Conservation (phyloP, 2,329 filamentous ascomycete genomes). For the Fusarium verticillioides region DNA sequence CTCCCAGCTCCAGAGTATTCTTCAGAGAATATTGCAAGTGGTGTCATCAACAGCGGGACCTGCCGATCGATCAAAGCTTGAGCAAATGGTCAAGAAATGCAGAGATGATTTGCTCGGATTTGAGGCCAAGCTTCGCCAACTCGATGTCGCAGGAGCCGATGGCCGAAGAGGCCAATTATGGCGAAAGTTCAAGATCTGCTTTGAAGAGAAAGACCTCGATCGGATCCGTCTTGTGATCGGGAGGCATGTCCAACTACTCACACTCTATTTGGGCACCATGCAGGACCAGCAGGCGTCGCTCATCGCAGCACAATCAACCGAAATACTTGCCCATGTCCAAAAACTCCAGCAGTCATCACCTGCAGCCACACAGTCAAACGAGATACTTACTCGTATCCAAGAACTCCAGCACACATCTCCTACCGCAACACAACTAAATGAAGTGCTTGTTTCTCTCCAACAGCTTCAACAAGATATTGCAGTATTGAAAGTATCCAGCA, state of each 20-base stretch:
- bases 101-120: neutral
- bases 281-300: neutral
- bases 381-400: fast-evolving
- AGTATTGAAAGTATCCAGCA: fast-evolving
- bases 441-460: neutral
- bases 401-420: fast-evolving
- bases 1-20: neutral
- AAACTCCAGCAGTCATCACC: fast-evolving
- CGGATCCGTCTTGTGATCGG: neutral
- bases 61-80: neutral
- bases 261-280: neutral
- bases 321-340: neutral
- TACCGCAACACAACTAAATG: neutral
- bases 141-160: neutral
- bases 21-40: neutral
- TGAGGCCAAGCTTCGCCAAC: neutral
- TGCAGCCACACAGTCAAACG: fast-evolving
- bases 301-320: neutral
- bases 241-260: neutral
- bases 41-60: neutral
- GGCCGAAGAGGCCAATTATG: neutral
- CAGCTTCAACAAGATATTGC: neutral
- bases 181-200: neutral
- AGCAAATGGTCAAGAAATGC: neutral
- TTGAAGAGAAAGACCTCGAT: neutral